These are phyloP conservation scores for Alternaria gansuensis DNA, from an alignment of 2,329 filamentous ascomycete genomes.

Conservation along the genomic window DNA sequence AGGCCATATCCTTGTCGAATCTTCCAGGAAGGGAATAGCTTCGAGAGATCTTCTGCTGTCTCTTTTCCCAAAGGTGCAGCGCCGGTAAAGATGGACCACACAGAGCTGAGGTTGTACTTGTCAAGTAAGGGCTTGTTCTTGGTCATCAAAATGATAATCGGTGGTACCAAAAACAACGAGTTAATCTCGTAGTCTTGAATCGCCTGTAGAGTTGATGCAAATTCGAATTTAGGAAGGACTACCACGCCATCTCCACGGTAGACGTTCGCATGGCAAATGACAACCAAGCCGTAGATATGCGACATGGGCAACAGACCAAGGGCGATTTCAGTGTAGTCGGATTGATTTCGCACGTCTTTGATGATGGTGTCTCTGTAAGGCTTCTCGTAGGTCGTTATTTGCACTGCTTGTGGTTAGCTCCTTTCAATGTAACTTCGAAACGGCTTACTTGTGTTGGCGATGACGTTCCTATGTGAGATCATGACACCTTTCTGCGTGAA, in stretches of 20 bases:
- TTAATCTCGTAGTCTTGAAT: conserved; percentile 75
- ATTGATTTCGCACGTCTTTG: conserved; percentile 48
- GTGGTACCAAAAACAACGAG: conserved; percentile 75
- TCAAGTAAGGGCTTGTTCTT: conserved; percentile 68
- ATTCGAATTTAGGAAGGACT: conserved; percentile 78
- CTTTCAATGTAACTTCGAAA: neutral
- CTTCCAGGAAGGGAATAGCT: conserved; percentile 69
- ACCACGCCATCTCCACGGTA: conserved; percentile 79
- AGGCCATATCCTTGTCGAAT: conserved; percentile 79
- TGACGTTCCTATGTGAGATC: conserved; percentile 82
- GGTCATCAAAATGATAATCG: conserved; percentile 80
- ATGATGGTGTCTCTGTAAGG: conserved; percentile 54
- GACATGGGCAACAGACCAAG: conserved; percentile 81
- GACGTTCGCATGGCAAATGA: conserved; percentile 70
- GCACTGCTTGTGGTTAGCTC: conserved; percentile 55
- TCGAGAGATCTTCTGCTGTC: conserved; percentile 70
- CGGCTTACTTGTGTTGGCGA: conserved; percentile 69
- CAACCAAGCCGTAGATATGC: conserved; percentile 81
- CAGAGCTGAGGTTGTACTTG: conserved; percentile 76
- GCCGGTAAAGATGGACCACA: conserved; percentile 73
- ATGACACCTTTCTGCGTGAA: conserved; percentile 76
- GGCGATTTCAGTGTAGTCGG: conserved; percentile 60
- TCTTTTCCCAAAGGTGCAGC: conserved; percentile 81
- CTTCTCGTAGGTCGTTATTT: conserved; percentile 65
- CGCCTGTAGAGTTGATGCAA: conserved; percentile 68